A percentile compares a stretch with the other conserved stretches of the same genome.
These are phyloP conservation scores for Lyophyllum shimeji DNA, from an alignment of 768 basidiomycete genomes.

Conservation along the genomic window DNA sequence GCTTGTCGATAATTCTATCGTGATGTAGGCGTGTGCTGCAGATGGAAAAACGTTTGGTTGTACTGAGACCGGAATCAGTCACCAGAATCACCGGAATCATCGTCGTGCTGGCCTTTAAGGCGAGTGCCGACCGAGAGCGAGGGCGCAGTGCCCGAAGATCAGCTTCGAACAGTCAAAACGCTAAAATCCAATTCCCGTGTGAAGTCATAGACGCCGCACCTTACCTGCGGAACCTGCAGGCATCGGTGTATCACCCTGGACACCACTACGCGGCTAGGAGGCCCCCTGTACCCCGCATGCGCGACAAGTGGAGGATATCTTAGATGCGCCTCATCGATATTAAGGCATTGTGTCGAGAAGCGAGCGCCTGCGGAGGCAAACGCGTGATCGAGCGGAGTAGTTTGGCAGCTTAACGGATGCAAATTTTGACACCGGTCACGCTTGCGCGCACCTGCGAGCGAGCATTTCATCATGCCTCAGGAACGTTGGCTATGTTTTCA, in stretches of 20 bases:
- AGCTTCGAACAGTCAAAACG: conserved; percentile 17
- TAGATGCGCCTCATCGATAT: conserved; percentile 1
- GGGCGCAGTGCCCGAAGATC: conserved; percentile 9
- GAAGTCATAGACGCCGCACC: conserved; percentile 5
- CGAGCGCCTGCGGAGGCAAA: conserved; percentile 9
- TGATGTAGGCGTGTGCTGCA: conserved; percentile 16
- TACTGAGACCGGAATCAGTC: conserved; percentile 18
- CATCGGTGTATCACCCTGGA: neutral
- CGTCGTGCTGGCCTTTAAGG: conserved; percentile 7
- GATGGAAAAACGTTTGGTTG: conserved; percentile 9
- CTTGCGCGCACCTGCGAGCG: neutral
- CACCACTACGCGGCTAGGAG: too few relatives aligned
- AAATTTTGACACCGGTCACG: neutral
- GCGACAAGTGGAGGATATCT: neutral
- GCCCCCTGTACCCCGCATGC: neutral
- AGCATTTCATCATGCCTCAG: neutral
- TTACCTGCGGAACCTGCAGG: neutral
- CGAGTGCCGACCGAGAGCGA: conserved; percentile 13
- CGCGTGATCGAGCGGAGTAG: conserved; percentile 3
- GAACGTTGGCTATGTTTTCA: neutral
- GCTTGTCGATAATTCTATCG: conserved; percentile 17
- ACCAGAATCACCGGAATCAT: conserved; percentile 7
- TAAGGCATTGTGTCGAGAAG: conserved; percentile 2
- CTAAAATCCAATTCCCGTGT: conserved; percentile 19
- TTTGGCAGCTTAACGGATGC: conserved; percentile 9